Percentiles rank a stretch among this genome's conserved stretches.
These are phyloP conservation scores for Euphrasia confusa DNA, from an alignment of 257 asterid genomes.

Conservation along the genomic window DNA sequence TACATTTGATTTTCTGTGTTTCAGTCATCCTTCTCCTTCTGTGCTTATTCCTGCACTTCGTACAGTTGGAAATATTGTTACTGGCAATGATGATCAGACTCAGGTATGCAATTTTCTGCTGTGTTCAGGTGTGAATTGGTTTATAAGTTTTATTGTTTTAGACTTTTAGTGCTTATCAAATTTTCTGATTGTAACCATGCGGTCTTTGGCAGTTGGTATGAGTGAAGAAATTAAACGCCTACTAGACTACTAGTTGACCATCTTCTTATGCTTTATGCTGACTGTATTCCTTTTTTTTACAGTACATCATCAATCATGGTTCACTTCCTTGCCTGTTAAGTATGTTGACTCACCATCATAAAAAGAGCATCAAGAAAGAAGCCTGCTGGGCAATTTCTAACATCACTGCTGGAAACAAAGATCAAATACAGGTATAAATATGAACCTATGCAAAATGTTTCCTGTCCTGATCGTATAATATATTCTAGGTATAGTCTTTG, in stretches of 20 bases:
- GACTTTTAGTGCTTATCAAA: slow-evolving; percentile 6
- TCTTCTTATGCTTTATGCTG: slow-evolving; percentile 3
- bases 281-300: slow-evolving; percentile 22
- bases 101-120: slow-evolving; percentile 41
- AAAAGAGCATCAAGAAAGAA: slow-evolving; percentile 93
- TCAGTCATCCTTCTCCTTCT: slow-evolving; percentile 89
- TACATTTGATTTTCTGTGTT: slow-evolving; percentile 13
- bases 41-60: slow-evolving; percentile 96
- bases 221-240: slow-evolving; percentile 3
- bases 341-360: slow-evolving; percentile 79
- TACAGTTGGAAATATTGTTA: slow-evolving; percentile 88
- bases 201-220: neutral
- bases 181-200: neutral
- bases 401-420: slow-evolving; percentile 87
- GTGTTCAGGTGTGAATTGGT: neutral
- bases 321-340: slow-evolving; percentile 70
- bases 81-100: slow-evolving; percentile 89
- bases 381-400: slow-evolving; percentile 95
- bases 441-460: slow-evolving; percentile 5
- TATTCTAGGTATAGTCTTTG: slow-evolving; percentile 11
- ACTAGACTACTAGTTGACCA: neutral
- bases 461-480: slow-evolving; percentile 7
- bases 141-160: slow-evolving; percentile 4
- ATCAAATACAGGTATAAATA: slow-evolving; percentile 67
- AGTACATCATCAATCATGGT: slow-evolving; percentile 71